Evolutionary conservation across 1,284 basidiomycete genomes (phyloP), one percentile per base, ranked within the genome.

Genomic region (Pyrrhoderma lamaoense): DNA sequence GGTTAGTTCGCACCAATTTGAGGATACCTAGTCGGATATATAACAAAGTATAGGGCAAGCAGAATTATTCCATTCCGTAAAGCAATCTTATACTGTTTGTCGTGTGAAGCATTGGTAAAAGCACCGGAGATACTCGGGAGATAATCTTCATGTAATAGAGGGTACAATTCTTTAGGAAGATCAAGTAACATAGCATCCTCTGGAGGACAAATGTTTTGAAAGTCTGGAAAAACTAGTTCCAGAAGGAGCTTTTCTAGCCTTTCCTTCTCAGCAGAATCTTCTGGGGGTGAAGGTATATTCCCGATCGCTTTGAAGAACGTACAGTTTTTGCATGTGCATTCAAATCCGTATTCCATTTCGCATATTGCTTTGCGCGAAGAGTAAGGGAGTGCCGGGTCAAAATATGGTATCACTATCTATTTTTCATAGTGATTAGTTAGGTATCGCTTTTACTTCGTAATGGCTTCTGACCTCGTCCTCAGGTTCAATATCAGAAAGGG

Each of bases 11-110:
- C 48, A 85, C 86, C 86, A n/a, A 80, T 84, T 58, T 87, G 83
- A 25, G 86, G 86, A 63, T 86, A 88, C 58, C 80, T 80, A 3
- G 65, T 67, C 1, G 86, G 84, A 60, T 89, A 89, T 31, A 87
- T 66, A 51, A 83, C 60, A 5, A 72, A 59, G 63, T 89, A 89
- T 8, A 85, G 66, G 1, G 80, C 79, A 11, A 86, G 67, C 16
- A 87, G 66, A 1, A 74, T 74, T 23, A 71, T 59, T 8, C 86
- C 85, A 14, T 67, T 64, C 19, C 71, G 60, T n/a, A 83, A 59
- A 0, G 85, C 84, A 13, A 65, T 56, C 14, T 67, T 64, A 55
- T 76, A 79, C 2, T 70, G 66, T 2, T 77, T 77, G 49, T 84
- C 80, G 59, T 89, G 85, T 13, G 85, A 82, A 23, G 76, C 65